Evolutionary conservation across 1,139 yeast species (phyloP).

Genomic region (Kodamaea sp.): DNA sequence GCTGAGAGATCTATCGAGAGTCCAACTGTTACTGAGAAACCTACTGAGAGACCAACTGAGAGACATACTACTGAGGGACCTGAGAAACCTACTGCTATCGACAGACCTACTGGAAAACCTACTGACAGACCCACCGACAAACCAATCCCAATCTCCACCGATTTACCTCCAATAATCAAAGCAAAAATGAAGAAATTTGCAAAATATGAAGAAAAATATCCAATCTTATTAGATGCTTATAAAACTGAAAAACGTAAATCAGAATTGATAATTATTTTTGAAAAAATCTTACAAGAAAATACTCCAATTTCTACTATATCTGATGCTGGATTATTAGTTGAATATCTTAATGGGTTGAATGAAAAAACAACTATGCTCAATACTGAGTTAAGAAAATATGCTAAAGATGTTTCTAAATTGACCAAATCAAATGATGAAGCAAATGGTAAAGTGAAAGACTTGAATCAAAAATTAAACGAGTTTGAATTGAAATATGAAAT

Average conservation of each 20-base stretch:
- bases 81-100: not conserved
- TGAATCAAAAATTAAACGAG: conserved; percentile 6
- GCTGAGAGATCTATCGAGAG: not conserved
- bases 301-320: conserved; percentile 77
- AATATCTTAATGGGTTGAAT: conserved; percentile 62
- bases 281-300: conserved; percentile 65
- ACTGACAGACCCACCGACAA: not conserved
- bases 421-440: conserved; percentile 14
- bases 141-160: conserved; percentile 5
- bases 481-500: not conserved
- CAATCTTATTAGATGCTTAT: conserved; percentile 76
- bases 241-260: conserved; percentile 71
- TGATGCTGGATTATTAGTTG: conserved; percentile 67
- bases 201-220: conserved; percentile 88
- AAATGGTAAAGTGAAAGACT: conserved; percentile 9
- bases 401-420: conserved; percentile 15
- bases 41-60: not conserved
- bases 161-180: conserved; percentile 52
- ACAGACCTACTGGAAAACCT: not conserved
- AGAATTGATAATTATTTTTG: conserved; percentile 62
- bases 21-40: too few relatives aligned
- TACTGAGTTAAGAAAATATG: conserved; percentile 41
- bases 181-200: conserved; percentile 71
- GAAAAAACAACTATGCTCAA: conserved; percentile 59
- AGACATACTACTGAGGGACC: not conserved